Base-by-base conservation (phyloP, 169 alveolate genomes). In the Plasmodium fragile region DNA sequence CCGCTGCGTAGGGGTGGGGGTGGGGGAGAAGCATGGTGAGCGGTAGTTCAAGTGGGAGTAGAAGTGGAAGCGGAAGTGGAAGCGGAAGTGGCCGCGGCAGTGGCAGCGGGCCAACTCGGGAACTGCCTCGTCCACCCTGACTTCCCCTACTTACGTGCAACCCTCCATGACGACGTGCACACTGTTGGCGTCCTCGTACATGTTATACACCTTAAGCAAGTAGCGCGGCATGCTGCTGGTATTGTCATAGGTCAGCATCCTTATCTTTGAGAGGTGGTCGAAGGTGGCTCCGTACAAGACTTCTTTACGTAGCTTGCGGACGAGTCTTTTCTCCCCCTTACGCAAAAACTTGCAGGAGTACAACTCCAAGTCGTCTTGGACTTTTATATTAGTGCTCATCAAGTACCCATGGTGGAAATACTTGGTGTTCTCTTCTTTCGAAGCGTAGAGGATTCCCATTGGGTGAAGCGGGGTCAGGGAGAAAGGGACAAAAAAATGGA, bases 401-500 rank as follows among this genome's bases (percentile, higher is more conserved):
- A 89, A 10, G 78, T 89, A 89, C 22, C 94, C 94, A 8, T 39
- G 89, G 71, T 89, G 94, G 39, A 89, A 89, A 65, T 55, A 89
- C 36, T 79, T 77, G 28, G 91, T 69, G 1, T 79, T 16, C 71
- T 78, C 18, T 78, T 89, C 94, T 3, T 89, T 89, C 36, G 87
- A 1, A 11, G 91, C 11, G 41, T 43, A 79, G n/a, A 52, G 49
- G 28, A 79, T 55, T 7, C 94, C 91, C 94, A 89, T 78, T 41
- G 39, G 39, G 59, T 11, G 59, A 13, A 13, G 7, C 6, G 22
- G 7, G 59, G 11, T 4, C 7, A 7, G 16, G 52, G 0, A 6
- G 22, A 22, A 49, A 13, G 59, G 32, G 41, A 32, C 22, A 59
- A 6, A 18, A 77, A n/a, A n/a, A n/a, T n/a, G n/a, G 18, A 52